Evolutionary conservation across 352 stramenopile genomes (phyloP).

Genomic region (Phytophthora pistaciae): DNA sequence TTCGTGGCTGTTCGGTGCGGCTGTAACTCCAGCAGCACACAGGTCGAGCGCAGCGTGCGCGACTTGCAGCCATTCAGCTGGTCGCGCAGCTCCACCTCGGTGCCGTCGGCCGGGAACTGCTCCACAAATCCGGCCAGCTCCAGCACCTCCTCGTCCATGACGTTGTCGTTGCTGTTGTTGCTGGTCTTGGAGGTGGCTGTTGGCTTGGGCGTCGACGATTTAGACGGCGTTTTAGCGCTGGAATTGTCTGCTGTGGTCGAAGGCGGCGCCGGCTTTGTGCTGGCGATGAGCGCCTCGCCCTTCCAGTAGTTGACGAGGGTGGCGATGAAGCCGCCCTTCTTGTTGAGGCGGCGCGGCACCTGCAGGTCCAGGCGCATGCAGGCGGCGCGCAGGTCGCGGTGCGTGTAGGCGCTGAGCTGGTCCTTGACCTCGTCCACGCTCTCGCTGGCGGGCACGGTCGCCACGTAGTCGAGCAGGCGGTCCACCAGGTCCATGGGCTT

Average conservation of each 20-base stretch:
- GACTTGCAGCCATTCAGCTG: conserved; percentile 22
- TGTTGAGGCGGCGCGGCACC: conserved; percentile 17
- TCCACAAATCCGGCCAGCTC: conserved; percentile 26
- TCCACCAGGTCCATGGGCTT: conserved; percentile 18
- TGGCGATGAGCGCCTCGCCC: background rate
- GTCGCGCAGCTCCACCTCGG: conserved; percentile 19
- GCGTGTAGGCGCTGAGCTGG: conserved; percentile 27
- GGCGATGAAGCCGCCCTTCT: conserved; percentile 24
- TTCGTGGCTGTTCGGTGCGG: conserved; percentile 25
- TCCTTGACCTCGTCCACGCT: conserved; percentile 17
- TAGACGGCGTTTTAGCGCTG: background rate
- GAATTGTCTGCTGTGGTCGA: background rate
- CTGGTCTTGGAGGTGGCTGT: conserved; percentile 4
- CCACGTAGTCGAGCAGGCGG: conserved; percentile 29
- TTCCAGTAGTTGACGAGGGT: conserved; percentile 26
- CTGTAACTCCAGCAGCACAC: conserved; percentile 27
- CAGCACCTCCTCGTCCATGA: conserved; percentile 1
- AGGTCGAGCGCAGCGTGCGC: conserved; percentile 24
- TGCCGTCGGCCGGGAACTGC: conserved; percentile 18
- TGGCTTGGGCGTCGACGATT: background rate
- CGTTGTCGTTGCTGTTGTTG: background rate
- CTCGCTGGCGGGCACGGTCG: conserved; percentile 10
- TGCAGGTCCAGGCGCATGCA: conserved; percentile 18
- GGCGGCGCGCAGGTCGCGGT: conserved; percentile 22
- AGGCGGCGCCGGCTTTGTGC: background rate